Percentiles rank a stretch among this genome's conserved stretches.
These are phyloP conservation scores for Naganishia liquefaciens DNA, from an alignment of 1,284 basidiomycete genomes.

Conservation along the genomic window DNA sequence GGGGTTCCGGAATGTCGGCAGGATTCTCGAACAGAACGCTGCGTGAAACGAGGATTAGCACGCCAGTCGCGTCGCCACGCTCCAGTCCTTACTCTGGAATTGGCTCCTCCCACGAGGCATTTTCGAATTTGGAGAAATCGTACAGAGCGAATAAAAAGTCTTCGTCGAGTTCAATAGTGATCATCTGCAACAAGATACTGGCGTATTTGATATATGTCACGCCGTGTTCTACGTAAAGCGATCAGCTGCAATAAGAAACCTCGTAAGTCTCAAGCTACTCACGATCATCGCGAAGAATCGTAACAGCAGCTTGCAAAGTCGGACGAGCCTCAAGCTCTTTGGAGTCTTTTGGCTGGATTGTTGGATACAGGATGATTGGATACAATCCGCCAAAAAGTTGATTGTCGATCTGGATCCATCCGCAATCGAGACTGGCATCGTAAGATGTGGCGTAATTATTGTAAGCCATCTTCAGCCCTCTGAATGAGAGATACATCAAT, in stretches of 20 bases:
- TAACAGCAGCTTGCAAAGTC: slow-evolving; percentile 82
- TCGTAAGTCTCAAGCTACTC: slow-evolving; percentile 35
- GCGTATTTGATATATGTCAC: slow-evolving; percentile 97
- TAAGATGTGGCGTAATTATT: slow-evolving; percentile 78
- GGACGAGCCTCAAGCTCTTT: slow-evolving; percentile 80
- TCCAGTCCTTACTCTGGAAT: slow-evolving; percentile 66
- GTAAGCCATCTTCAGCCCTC: slow-evolving; percentile 82
- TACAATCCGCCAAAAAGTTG: slow-evolving; percentile 95
- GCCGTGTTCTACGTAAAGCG: slow-evolving; percentile 70
- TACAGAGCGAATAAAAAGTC: slow-evolving; percentile 92
- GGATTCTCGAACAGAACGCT: slow-evolving; percentile 78
- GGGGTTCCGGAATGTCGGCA: slow-evolving; percentile 77
- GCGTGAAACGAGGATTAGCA: slow-evolving; percentile 27
- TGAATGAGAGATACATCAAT: slow-evolving; percentile 83
- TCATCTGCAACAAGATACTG: slow-evolving; percentile 87
- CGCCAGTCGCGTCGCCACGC: not conserved
- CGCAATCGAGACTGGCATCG: slow-evolving; percentile 78
- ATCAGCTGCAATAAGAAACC: not conserved
- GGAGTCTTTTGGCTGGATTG: slow-evolving; percentile 80
- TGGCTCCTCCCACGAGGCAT: slow-evolving; percentile 80
- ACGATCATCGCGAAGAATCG: slow-evolving; percentile 93
- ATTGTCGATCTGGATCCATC: slow-evolving; percentile 92
- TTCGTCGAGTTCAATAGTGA: slow-evolving; percentile 95
- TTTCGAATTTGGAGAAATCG: slow-evolving; percentile 87
- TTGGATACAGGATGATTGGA: slow-evolving; percentile 94